Conservation (phyloP, 345 rosid species). For the Populus davidiana region DNA sequence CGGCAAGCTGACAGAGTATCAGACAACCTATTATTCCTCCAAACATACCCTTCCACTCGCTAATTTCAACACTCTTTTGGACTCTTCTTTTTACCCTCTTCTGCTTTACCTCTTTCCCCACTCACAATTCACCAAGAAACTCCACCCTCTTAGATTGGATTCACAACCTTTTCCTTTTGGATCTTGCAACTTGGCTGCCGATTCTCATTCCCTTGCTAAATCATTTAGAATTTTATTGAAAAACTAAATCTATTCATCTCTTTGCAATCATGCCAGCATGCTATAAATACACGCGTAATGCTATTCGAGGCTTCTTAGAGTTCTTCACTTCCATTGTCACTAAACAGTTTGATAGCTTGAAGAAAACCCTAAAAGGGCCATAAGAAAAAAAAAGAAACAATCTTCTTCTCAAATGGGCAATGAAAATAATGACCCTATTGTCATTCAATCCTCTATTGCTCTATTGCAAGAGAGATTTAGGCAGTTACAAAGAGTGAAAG, state of each 20-base stretch:
- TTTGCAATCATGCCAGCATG: neutral
- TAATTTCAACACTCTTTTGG: slow-evolving; percentile 57
- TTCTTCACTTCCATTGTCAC: neutral
- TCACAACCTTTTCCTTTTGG: slow-evolving; percentile 54
- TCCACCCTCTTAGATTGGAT: slow-evolving; percentile 42
- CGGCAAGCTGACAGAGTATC: slow-evolving; percentile 20
- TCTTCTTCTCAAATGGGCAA: slow-evolving; percentile 38
- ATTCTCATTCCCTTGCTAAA: slow-evolving; percentile 21
- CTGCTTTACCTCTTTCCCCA: slow-evolving; percentile 25
- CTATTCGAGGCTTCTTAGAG: neutral
- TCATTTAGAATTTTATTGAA: neutral
- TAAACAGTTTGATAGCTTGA: neutral
- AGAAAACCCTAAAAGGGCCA: neutral
- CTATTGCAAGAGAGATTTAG: slow-evolving; percentile 74
- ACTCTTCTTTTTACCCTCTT: slow-evolving; percentile 41
- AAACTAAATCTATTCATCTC: neutral
- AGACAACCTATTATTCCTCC: slow-evolving; percentile 53
- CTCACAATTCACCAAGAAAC: slow-evolving; percentile 5
- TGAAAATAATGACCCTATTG: slow-evolving; percentile 42
- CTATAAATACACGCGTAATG: neutral
- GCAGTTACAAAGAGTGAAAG: slow-evolving; percentile 54
- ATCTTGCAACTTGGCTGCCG: slow-evolving; percentile 49
- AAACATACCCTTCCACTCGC: slow-evolving; percentile 81
- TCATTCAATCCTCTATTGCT: slow-evolving; percentile 58
- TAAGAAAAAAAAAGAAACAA: slow-evolving; percentile 23